Evolutionary conservation across 202 grass and related monocot species (phyloP).

Genomic region (Setaria italica): DNA sequence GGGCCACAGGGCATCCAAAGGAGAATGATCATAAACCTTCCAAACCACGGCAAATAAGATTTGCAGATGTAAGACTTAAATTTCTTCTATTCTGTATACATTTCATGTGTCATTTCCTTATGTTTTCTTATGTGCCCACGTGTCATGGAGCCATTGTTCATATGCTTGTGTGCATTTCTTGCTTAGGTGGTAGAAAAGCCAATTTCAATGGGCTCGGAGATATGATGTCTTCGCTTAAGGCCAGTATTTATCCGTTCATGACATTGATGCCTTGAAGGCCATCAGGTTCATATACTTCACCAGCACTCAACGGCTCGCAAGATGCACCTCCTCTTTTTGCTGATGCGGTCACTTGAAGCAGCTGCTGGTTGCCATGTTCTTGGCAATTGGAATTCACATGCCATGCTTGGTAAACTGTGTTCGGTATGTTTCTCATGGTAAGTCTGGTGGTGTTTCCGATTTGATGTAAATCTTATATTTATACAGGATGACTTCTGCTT

Average conservation of each 20-base stretch:
- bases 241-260: conserved; percentile 20
- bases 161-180: conserved; percentile 27
- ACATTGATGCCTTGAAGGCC: neutral
- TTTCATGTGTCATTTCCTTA: conserved; percentile 16
- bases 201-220: conserved; percentile 43
- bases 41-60: conserved; percentile 63
- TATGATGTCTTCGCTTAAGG: conserved; percentile 39
- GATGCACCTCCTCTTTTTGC: neutral
- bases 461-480: conserved; percentile 48
- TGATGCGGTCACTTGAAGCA: conserved; percentile 21
- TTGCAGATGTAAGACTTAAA: conserved; percentile 72
- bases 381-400: conserved; percentile 27
- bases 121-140: conserved; percentile 26
- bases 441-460: conserved; percentile 28
- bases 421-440: conserved; percentile 40
- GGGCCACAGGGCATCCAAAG: conserved; percentile 43
- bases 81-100: conserved; percentile 17
- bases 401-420: conserved; percentile 15
- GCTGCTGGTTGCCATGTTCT: neutral
- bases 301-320: neutral
- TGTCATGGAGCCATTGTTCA: neutral
- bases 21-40: conserved; percentile 55
- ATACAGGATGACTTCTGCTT: conserved; percentile 41
- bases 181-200: conserved; percentile 55
- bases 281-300: conserved; percentile 15